A percentile compares a stretch with the other conserved stretches of the same genome.
phyloP scores from a whole-genome alignment of 169 alveolate species.

The Eimeria falciformis region DNA sequence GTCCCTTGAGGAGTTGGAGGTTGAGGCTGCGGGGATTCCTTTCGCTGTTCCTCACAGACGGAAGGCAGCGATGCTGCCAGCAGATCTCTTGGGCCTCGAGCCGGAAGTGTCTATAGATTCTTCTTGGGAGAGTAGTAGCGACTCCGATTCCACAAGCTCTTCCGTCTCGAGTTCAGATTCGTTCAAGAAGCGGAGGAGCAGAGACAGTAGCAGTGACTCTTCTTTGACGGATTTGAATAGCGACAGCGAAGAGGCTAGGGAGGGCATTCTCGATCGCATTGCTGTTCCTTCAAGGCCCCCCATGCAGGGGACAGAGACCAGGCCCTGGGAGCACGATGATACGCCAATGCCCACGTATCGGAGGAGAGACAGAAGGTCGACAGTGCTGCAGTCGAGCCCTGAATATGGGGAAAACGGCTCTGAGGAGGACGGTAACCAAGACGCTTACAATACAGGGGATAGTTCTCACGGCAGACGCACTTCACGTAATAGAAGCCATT shows the following conservation, averaged over 20 bases:
- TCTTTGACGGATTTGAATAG: no score
- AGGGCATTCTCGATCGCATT: neutral
- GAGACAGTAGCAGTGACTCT: neutral
- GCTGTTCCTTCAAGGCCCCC: neutral
- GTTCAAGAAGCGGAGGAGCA: slow-evolving; percentile 33
- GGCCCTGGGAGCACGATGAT: neutral
- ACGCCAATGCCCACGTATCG: neutral
- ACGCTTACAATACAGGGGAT: no score
- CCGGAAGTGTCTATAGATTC: neutral
- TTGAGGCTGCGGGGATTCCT: neutral
- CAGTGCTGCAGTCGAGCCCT: no score
- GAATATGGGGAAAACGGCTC: no score
- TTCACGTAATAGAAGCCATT: neutral
- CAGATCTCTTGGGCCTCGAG: no score
- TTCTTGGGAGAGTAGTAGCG: neutral
- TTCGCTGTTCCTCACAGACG: slow-evolving; percentile 33
- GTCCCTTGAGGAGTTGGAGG: slow-evolving; percentile 21
- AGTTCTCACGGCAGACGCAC: no score
- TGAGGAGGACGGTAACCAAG: no score
- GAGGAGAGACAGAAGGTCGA: neutral
- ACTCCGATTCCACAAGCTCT: no score
- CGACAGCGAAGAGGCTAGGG: neutral
- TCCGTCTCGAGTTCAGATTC: no score
- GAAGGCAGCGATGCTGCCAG: slow-evolving; percentile 7
- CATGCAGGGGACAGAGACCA: neutral